Base-by-base conservation (phyloP, 805 yeast genomes). In the Starmerella apicola region DNA sequence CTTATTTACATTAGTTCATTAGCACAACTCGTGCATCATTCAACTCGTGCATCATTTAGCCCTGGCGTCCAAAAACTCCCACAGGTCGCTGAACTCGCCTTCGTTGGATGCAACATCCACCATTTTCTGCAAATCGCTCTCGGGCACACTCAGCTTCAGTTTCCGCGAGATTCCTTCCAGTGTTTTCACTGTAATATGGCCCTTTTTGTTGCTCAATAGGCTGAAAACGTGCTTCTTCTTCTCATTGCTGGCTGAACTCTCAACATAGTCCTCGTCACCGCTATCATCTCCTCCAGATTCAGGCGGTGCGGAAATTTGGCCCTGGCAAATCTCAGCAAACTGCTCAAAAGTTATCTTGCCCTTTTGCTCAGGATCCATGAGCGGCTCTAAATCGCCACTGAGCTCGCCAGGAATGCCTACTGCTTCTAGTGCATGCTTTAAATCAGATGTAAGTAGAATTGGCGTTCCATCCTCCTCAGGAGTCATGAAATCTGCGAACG, bases 101-200 rank as follows among this genome's bases (percentile, higher is more conserved):
- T 34, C 38, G 4, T 43, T 51, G 3, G 54, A 49, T 5, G 55
- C 51, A 18, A 53, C 38, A 7, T 37, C 37, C 29, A 59, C 38
- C 65, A 62, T 61, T 18, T 46, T 54, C 17, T 31, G 35, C 32
- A 62, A 45, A 15, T 62, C 62, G n/a, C 39, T 48, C 3, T 50
- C 52, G 1, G 51, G 37, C 5, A 53, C 54, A 12, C 39, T 37
- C 26, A 61, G 55, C 27, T 55, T 55, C 17, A 57, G 52, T 23
- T 44, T 43, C 6, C 30, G 32, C 5, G 59, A 39, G 1, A 54
- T 53, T 13, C 48, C 38, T 15, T 41, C 33, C 10, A 61, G 50
- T 22, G 58, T 56, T 2, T 41, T 42, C 5, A 45, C 28, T 1
- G 61, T 51, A 20, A 61, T 60, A 5, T 29, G 23, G 25, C 35